These are phyloP conservation scores for apple (Malus domestica) DNA, from an alignment of 306 rosid species.

Conservation along the genomic window DNA sequence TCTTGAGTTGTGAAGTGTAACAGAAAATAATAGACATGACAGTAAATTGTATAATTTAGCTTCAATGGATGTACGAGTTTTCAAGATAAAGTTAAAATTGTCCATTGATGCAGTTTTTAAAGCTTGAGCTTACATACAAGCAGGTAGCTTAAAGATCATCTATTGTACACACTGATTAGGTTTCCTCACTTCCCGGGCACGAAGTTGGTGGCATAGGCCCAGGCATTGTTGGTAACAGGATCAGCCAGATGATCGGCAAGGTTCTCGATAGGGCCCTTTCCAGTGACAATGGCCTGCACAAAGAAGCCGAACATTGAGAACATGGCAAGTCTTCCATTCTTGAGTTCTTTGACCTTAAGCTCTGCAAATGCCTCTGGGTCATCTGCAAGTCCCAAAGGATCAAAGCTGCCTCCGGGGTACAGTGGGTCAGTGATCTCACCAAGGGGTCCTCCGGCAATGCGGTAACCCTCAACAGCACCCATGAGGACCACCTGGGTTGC, in stretches of 20 bases:
- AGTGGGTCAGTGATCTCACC: constrained; percentile 31
- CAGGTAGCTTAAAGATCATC: background rate
- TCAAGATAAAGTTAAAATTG: background rate
- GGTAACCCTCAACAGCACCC: constrained; percentile 34
- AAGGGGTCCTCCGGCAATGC: constrained; percentile 30
- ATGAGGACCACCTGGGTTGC: constrained; percentile 28
- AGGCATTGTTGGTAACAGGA: constrained; percentile 28
- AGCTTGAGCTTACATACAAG: background rate
- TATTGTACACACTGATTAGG: background rate
- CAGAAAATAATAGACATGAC: background rate
- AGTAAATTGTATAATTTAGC: background rate
- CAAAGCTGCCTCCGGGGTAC: constrained; percentile 36
- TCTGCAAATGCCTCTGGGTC: constrained; percentile 39
- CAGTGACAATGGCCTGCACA: constrained; percentile 32
- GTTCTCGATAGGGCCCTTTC: constrained; percentile 38
- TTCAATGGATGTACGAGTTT: background rate
- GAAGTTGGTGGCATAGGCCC: constrained; percentile 30
- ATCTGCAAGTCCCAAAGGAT: constrained; percentile 28
- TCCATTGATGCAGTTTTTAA: background rate
- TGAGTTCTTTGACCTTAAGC: constrained; percentile 34
- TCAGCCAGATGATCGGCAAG: constrained; percentile 37
- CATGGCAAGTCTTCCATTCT: constrained; percentile 33
- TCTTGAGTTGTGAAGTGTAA: background rate
- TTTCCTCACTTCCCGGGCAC: constrained; percentile 28
- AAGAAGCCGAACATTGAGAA: constrained; percentile 34